These are phyloP conservation scores for Gracilariopsis chorda DNA, from an alignment of 23 red algal species.

Conservation along the genomic window DNA sequence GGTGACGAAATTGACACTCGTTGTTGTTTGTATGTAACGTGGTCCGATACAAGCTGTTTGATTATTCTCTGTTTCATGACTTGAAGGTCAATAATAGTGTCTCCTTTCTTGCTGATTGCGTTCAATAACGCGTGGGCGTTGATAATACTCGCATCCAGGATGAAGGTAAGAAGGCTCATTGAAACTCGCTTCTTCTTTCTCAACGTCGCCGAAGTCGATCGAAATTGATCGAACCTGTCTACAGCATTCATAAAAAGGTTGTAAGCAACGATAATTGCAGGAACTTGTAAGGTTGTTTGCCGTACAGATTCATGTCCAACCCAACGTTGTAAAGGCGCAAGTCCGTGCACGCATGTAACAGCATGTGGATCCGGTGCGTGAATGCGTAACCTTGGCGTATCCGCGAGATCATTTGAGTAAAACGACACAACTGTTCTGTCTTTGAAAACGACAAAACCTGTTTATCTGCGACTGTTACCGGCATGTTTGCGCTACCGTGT, in stretches of 20 bases:
- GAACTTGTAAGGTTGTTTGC: background rate
- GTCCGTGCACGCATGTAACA: background rate
- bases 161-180: background rate
- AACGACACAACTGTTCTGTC: background rate
- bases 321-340: background rate
- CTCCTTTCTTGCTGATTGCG: background rate
- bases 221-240: conserved; percentile 9
- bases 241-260: conserved; percentile 13
- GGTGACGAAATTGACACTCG: too few relatives aligned
- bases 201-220: background rate
- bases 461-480: background rate
- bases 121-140: background rate
- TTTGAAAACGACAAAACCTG: background rate
- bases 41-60: background rate
- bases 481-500: too few relatives aligned
- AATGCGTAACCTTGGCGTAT: background rate
- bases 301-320: background rate
- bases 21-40: too few relatives aligned
- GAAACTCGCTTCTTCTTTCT: background rate
- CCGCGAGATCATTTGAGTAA: background rate
- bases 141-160: background rate
- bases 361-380: background rate
- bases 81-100: background rate
- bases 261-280: background rate
- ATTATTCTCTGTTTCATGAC: background rate